Base-by-base conservation (phyloP, 2,329 filamentous ascomycete genomes). In the Colletotrichum nymphaeae region DNA sequence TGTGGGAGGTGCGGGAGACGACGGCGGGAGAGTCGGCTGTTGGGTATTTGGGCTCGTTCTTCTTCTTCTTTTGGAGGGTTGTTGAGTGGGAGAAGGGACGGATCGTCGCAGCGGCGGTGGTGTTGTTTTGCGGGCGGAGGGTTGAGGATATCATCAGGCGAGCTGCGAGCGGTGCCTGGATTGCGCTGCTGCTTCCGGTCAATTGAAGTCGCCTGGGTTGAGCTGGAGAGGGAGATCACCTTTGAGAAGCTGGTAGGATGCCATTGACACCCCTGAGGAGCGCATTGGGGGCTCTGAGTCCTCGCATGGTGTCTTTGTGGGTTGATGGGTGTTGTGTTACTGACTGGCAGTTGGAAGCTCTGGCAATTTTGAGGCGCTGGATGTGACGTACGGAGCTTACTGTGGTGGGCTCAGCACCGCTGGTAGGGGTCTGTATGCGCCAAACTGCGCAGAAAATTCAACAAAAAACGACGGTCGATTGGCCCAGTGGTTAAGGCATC, bases 401-500 rank as follows among this genome's bases (percentile, higher is more conserved):
- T 24, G 24, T 24, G 24, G 24, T 24, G 24, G 24, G 24, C 24
- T 24, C 24, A 24, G 24, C 24, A 24, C 24, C 24, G 24, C 24
- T 24, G 2, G 24, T 3, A 24, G 24, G 24, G 24, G 24, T 24
- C 24, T 24, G 2, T 24, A 24, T 24, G 24, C 24, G 24, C 24
- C 24, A 24, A 24, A 24, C 24, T 24, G 24, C 24, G 24, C 24
- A 24, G 24, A 24, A 24, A 24, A 24, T 24, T 24, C 24, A 24
- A 24, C 24, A 24, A 24, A 24, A 24, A 24, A n/a, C 24, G 24
- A 24, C 24, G 24, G 24, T 24, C 59, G 80, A 79, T 78, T 83
- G 79, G 83, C 79, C 79, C 79, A 84, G 83, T 77, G 83, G 83
- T 83, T n/a, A 83, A 79, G 79, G 80, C 80, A 79, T 81, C 77